phyloP scores from a whole-genome alignment of 352 stramenopile species.

The Salisapilia sapeloensis region DNA sequence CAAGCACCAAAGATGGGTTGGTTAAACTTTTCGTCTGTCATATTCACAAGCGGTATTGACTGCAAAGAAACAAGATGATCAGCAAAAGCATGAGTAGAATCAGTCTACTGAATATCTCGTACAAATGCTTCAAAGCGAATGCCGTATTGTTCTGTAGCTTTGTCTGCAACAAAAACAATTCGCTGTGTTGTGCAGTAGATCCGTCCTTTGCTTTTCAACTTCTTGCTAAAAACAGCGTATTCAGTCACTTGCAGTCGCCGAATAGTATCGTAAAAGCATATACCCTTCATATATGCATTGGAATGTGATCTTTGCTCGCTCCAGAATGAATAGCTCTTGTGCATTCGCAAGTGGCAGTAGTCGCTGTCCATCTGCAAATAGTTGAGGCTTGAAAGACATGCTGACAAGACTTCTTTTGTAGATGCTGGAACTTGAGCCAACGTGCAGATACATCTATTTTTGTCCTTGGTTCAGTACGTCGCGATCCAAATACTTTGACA shows the following conservation, averaged over 20 bases:
- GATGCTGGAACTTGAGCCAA: too few species aligned
- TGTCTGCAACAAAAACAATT: constrained; percentile 74
- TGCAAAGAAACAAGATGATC: constrained; percentile 2
- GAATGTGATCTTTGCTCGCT: constrained; percentile 65
- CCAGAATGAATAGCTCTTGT: constrained; percentile 74
- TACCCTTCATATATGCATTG: constrained; percentile 40
- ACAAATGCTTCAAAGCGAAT: constrained; percentile 61
- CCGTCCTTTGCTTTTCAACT: constrained; percentile 60
- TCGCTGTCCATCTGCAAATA: constrained; percentile 61
- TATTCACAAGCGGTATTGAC: constrained; percentile 62
- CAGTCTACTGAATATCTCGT: constrained; percentile 3
- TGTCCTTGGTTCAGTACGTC: too few species aligned
- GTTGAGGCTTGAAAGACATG: constrained; percentile 57
- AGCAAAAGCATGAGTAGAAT: neutral
- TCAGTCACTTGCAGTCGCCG: neutral
- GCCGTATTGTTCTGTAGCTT: constrained; percentile 36
- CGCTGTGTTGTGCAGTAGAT: constrained; percentile 78
- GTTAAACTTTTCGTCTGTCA: constrained; percentile 82
- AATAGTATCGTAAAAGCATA: constrained; percentile 3
- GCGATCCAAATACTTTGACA: too few species aligned
- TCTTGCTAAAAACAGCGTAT: constrained; percentile 7
- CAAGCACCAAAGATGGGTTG: constrained; percentile 81
- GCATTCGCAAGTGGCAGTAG: constrained; percentile 56
- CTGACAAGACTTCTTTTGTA: too few species aligned
- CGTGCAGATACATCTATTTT: too few species aligned